Percentiles rank a stretch among this genome's conserved stretches.
Evolutionary conservation across 2,329 filamentous ascomycete species (phyloP).

Genomic region (Ceratocystis cacaofunesta): DNA sequence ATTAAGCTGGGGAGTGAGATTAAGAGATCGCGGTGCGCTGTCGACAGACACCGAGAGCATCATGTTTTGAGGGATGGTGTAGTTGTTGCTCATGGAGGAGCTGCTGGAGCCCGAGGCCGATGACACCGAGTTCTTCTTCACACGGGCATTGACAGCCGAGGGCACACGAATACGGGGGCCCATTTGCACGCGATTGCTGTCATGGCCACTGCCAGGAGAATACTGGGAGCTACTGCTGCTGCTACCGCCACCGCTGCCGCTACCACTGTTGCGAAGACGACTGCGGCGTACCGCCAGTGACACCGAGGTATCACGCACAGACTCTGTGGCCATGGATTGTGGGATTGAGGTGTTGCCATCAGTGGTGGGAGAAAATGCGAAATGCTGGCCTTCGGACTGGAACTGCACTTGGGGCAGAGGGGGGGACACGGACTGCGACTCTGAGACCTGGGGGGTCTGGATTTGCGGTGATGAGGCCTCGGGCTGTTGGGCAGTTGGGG

Average conservation of each 20-base stretch:
- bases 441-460: background rate
- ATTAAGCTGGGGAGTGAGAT: background rate
- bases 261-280: constrained; percentile 6
- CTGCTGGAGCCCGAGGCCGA: background rate
- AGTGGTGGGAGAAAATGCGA: background rate
- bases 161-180: constrained; percentile 1
- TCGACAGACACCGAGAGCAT: background rate
- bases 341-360: background rate
- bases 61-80: background rate
- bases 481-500: background rate
- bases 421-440: background rate
- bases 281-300: constrained; percentile 16
- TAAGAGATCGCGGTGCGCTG: background rate
- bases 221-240: background rate
- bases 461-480: background rate
- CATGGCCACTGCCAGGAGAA: background rate
- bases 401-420: background rate
- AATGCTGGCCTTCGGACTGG: background rate
- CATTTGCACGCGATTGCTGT: background rate
- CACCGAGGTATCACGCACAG: constrained; percentile 20
- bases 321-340: constrained; percentile 17
- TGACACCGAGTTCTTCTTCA: constrained; percentile 1
- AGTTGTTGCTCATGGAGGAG: background rate
- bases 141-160: background rate
- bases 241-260: background rate